A percentile compares a stretch with the other conserved stretches of the same genome.
phyloP scores from a whole-genome alignment of 257 asterid genomes.

The Eucommia ulmoides region DNA sequence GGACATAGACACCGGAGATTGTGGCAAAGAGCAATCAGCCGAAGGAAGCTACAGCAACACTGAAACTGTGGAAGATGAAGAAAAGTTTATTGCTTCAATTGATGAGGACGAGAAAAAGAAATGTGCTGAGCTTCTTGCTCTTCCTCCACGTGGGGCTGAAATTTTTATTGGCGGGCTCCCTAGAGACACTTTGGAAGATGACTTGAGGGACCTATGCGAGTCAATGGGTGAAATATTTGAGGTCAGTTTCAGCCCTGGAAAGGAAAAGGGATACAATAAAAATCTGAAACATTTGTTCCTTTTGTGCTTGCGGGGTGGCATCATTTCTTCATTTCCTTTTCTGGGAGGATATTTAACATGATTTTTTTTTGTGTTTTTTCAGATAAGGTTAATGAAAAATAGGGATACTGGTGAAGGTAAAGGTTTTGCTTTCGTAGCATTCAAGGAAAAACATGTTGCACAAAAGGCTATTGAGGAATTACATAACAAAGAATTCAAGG shows the following conservation, averaged over 20 bases:
- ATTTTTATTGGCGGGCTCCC: slow-evolving; percentile 88
- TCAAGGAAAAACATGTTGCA: slow-evolving; percentile 63
- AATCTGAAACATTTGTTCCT: too few relatives aligned
- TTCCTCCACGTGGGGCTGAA: slow-evolving; percentile 95
- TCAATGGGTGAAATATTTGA: slow-evolving; percentile 69
- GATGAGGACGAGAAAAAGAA: slow-evolving; percentile 30
- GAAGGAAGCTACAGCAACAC: slow-evolving; percentile 24
- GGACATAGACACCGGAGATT: slow-evolving; percentile 41
- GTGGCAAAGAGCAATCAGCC: slow-evolving; percentile 40
- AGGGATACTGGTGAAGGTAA: slow-evolving; percentile 94
- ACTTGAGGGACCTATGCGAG: slow-evolving; percentile 74
- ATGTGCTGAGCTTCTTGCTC: slow-evolving; percentile 60
- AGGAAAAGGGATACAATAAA: background rate
- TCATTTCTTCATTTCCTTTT: too few relatives aligned
- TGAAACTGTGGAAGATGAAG: slow-evolving; percentile 38
- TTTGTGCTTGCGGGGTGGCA: too few relatives aligned
- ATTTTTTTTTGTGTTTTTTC: slow-evolving; percentile 11
- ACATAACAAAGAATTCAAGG: slow-evolving; percentile 85
- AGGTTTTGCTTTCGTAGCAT: slow-evolving; percentile 95
- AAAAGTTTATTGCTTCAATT: slow-evolving; percentile 21
- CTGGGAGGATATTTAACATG: background rate
- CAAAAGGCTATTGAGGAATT: slow-evolving; percentile 79
- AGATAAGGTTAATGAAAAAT: slow-evolving; percentile 81
- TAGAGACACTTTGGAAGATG: slow-evolving; percentile 72
- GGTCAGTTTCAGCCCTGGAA: slow-evolving; percentile 32